These are phyloP conservation scores for Graphium sp. DNA, from an alignment of 2,329 filamentous ascomycete species.

Conservation along the genomic window DNA sequence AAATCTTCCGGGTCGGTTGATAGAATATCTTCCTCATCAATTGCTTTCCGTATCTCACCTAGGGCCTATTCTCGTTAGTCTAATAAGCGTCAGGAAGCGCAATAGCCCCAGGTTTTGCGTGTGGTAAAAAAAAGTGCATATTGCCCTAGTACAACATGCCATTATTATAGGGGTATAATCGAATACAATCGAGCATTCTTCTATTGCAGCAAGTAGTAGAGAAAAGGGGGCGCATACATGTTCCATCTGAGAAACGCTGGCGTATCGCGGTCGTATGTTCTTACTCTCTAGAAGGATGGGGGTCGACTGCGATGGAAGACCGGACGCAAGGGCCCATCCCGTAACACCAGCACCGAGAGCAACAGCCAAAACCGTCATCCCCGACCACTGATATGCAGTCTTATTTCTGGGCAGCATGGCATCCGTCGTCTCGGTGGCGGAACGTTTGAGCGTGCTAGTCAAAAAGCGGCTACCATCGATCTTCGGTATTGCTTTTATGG, in stretches of 20 bases:
- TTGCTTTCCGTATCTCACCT: constrained; percentile 31
- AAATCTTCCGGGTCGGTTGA: constrained; percentile 47
- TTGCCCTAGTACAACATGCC: too few species aligned
- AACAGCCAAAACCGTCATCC: constrained; percentile 1
- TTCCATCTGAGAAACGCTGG: constrained; percentile 16
- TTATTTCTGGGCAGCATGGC: not conserved
- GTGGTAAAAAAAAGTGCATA: too few species aligned
- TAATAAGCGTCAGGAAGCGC: not conserved
- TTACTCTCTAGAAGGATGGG: not conserved
- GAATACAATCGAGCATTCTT: too few species aligned
- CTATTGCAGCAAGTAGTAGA: too few species aligned
- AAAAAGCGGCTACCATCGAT: too few species aligned
- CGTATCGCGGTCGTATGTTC: constrained; percentile 13
- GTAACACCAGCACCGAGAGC: constrained; percentile 1
- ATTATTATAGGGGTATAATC: too few species aligned
- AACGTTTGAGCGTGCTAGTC: too few species aligned
- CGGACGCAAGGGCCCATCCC: constrained; percentile 4
- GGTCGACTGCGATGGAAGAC: not conserved
- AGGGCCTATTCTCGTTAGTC: constrained; percentile 25
- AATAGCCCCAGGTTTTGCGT: too few species aligned
- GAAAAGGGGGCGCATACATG: too few species aligned
- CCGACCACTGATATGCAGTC: constrained; percentile 1
- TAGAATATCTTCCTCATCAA: constrained; percentile 35
- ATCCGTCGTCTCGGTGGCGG: not conserved
- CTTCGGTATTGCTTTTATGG: too few species aligned